Base-by-base conservation (phyloP, 2,329 filamentous ascomycete species). In the Ceratocystis cacaofunesta region DNA sequence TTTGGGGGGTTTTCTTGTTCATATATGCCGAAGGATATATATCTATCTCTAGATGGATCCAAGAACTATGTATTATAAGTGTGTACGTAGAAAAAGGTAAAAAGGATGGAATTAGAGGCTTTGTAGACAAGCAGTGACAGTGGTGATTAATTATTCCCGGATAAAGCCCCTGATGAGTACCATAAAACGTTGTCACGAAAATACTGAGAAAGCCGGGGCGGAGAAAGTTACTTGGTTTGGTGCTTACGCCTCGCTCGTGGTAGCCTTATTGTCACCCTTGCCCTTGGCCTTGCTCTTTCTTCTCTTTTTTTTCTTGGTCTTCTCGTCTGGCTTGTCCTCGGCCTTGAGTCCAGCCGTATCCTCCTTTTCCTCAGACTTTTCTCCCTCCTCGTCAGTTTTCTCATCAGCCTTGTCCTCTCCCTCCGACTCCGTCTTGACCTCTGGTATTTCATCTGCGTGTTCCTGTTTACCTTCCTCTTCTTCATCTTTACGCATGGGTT, bases 341-440 rank as follows among this genome's bases (percentile, higher is more conserved):
- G 72, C 68, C 61, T 74, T 76, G 58, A 74, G 70, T 61, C 77
- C 77, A 60, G 78, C 75, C 32, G 7, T 28, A 12, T n/a, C 50
- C 32, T 57, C 32, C 2, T 30, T 25, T 41, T 65, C 43, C 43
- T 63, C 41, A 2, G 19, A 6, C 30, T 57, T 25, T 32, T 50
- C 58, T 15, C 41, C 46, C 44, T 62, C 46, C 44, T 66, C 46
- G 19, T 65, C 58, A 28, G 44, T 8, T 25, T 61, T 52, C 22
- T 4, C 52, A 1, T 43, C 32, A 12, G 36, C n/a, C 6, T 25
- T 57, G 36, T 44, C 50, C 6, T 43, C 28, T 48, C 28, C 61
- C 41, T 46, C 22, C 41, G 22, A 19, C 22, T 62, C 15, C 43
- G n/a, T 43, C 41, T 25, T 30, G 19, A 36, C 46, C 52, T 57